Evolutionary conservation across 75 land plant genomes (phyloP).

Genomic region (Larix kaempferi): DNA sequence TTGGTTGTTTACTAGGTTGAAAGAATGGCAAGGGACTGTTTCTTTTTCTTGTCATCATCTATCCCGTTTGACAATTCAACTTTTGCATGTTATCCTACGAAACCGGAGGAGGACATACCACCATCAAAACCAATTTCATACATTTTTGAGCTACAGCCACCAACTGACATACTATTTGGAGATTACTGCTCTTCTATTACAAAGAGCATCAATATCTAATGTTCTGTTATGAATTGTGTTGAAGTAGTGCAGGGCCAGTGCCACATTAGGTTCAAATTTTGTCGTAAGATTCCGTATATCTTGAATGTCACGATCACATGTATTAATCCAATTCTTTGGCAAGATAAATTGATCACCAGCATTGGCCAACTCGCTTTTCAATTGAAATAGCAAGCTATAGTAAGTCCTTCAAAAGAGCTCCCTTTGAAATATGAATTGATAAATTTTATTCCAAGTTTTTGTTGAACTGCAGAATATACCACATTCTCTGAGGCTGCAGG

Average conservation of each 20-base stretch:
- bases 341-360: no score
- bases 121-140: constrained; percentile 5
- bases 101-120: background rate
- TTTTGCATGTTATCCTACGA: background rate
- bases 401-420: no score
- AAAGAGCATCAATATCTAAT: background rate
- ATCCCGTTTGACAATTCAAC: background rate
- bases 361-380: no score
- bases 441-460: no score
- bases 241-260: background rate
- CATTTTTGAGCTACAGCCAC: constrained; percentile 3
- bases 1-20: background rate
- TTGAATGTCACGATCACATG: no score
- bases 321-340: no score
- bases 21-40: constrained; percentile 2
- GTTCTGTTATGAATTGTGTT: background rate
- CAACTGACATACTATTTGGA: background rate
- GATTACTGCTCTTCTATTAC: background rate
- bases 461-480: no score
- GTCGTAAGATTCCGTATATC: no score
- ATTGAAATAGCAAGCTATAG: no score
- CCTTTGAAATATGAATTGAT: no score
- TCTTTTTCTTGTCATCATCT: background rate
- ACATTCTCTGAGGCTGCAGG: no score
- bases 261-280: no score